Evolutionary conservation across 768 basidiomycete genomes (phyloP).

Genomic region (Omphalotus guepiniiformis): DNA sequence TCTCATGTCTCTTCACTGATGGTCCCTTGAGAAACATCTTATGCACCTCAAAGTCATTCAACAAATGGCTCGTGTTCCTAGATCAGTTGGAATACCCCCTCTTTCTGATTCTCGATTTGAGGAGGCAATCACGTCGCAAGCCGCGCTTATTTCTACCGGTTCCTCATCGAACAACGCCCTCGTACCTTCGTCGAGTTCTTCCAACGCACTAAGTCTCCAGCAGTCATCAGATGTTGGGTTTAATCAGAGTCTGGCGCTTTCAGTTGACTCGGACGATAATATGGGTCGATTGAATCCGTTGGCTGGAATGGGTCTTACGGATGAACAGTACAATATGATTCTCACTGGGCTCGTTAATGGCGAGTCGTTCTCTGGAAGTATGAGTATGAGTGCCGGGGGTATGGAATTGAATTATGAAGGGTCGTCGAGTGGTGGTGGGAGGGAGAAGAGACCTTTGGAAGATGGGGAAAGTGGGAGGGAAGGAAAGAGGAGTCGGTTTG

Average conservation of each 20-base stretch:
- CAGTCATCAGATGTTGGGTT: not conserved
- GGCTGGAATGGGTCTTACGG: conserved; percentile 81
- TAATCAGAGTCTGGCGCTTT: too few species aligned
- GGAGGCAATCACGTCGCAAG: conserved; percentile 46
- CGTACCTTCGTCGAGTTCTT: conserved; percentile 5
- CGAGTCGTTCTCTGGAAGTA: conserved; percentile 49
- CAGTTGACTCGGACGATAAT: too few species aligned
- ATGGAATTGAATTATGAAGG: conserved; percentile 2
- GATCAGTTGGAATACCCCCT: conserved; percentile 64
- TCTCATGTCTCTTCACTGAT: not conserved
- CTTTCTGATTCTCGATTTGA: conserved; percentile 52
- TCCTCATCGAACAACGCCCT: conserved; percentile 11
- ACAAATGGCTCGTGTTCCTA: conserved; percentile 63
- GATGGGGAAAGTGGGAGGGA: conserved; percentile 39
- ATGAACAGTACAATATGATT: conserved; percentile 83
- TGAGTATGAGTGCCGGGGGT: conserved; percentile 23
- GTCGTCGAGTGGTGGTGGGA: conserved; percentile 12
- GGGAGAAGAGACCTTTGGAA: conserved; percentile 22
- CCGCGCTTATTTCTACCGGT: conserved; percentile 13
- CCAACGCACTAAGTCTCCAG: not conserved
- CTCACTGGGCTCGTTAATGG: conserved; percentile 68
- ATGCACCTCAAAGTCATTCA: conserved; percentile 85
- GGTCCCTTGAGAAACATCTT: conserved; percentile 59
- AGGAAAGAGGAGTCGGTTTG: conserved; percentile 58
- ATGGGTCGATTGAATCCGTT: conserved; percentile 75